A percentile compares a stretch with the other conserved stretches of the same genome.
phyloP scores from a whole-genome alignment of 345 rosid species.

The Odontarrhena argentea region DNA sequence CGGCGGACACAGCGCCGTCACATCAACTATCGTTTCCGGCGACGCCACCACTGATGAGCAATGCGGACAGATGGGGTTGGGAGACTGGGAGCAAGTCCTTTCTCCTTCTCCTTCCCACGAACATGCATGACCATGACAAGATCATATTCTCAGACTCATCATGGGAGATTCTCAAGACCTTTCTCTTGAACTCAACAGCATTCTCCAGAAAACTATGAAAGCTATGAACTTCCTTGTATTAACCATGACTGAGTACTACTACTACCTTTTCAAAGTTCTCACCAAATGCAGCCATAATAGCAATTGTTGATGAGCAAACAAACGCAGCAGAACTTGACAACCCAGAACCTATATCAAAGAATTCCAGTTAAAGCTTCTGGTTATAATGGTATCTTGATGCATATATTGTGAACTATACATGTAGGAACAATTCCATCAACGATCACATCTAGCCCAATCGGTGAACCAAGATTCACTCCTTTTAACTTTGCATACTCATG shows the following conservation, averaged over 20 bases:
- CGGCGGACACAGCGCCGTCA: constrained; percentile 48
- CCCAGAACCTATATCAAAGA: constrained; percentile 70
- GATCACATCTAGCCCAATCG: constrained; percentile 83
- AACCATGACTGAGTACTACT: not conserved
- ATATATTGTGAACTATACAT: constrained; percentile 45
- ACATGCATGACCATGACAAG: constrained; percentile 57
- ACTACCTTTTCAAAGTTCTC: constrained; percentile 75
- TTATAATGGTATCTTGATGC: constrained; percentile 4
- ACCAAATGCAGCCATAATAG: constrained; percentile 84
- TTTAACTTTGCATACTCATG: constrained; percentile 72
- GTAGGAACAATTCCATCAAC: constrained; percentile 96
- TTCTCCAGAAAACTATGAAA: constrained; percentile 43
- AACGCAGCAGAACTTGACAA: constrained; percentile 95
- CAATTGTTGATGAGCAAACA: constrained; percentile 92
- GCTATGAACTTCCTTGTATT: not conserved
- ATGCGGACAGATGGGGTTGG: constrained; percentile 55
- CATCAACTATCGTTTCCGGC: constrained; percentile 37
- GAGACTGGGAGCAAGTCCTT: constrained; percentile 67
- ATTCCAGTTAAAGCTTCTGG: constrained; percentile 6
- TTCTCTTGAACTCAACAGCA: constrained; percentile 57
- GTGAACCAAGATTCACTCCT: constrained; percentile 67
- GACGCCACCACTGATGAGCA: constrained; percentile 54
- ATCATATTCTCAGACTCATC: constrained; percentile 69
- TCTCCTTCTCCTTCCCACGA: constrained; percentile 55
- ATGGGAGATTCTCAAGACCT: constrained; percentile 77